These are phyloP conservation scores for Torrubiellomyces zombiae DNA, from an alignment of 2,329 filamentous ascomycete species.

Conservation along the genomic window DNA sequence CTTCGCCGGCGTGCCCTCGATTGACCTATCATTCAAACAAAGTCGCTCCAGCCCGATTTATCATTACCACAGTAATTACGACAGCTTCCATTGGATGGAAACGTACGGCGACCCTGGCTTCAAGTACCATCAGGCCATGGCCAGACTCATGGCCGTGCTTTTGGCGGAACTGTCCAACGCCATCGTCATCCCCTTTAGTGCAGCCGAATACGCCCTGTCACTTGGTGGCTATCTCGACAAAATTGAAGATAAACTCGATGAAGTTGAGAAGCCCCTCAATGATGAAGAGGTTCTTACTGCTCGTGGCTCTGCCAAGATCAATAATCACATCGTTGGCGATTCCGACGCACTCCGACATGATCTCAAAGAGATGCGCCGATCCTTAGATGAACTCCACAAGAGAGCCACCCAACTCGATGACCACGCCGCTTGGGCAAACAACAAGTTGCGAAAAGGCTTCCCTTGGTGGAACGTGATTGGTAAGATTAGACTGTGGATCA, in stretches of 20 bases:
- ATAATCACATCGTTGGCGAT: slow-evolving; percentile 16
- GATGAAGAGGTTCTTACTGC: slow-evolving; percentile 15
- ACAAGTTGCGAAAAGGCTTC: slow-evolving; percentile 32
- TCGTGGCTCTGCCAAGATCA: slow-evolving; percentile 11
- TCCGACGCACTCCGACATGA: slow-evolving; percentile 21
- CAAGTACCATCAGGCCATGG: slow-evolving; percentile 48
- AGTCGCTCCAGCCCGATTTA: slow-evolving; percentile 38
- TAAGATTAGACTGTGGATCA: slow-evolving; percentile 44
- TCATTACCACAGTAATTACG: slow-evolving; percentile 85
- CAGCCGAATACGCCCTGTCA: slow-evolving; percentile 44
- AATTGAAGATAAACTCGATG: slow-evolving; percentile 31
- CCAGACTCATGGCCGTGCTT: slow-evolving; percentile 47
- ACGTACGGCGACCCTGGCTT: slow-evolving; percentile 56
- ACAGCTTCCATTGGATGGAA: slow-evolving; percentile 81
- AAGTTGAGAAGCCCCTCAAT: slow-evolving; percentile 7
- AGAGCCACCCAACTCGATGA: slow-evolving; percentile 28
- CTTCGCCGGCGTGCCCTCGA: slow-evolving; percentile 47
- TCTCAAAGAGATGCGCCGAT: slow-evolving; percentile 20
- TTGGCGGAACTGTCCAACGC: slow-evolving; percentile 44
- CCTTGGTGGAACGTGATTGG: slow-evolving; percentile 69
- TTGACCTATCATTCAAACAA: slow-evolving; percentile 44
- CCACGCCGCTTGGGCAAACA: slow-evolving; percentile 22
- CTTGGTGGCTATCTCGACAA: slow-evolving; percentile 35
- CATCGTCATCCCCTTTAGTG: slow-evolving; percentile 46
- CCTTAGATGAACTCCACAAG: slow-evolving; percentile 18